These are phyloP conservation scores for Neofusicoccum sp. DNA, from an alignment of 2,329 filamentous ascomycete species.

Conservation along the genomic window DNA sequence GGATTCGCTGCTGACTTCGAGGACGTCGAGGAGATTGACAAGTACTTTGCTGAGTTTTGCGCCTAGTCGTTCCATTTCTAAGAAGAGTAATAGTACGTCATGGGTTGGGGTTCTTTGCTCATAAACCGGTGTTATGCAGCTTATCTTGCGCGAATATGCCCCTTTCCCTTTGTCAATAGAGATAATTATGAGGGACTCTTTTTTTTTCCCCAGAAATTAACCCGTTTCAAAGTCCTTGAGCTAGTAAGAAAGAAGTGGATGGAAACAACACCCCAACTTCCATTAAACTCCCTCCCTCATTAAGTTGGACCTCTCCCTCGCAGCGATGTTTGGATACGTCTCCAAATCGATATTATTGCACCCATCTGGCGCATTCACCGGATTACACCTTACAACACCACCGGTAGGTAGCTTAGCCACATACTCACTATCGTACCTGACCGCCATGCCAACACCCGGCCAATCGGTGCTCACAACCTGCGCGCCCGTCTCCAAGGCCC, in stretches of 20 bases:
- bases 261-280: no score
- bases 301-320: neutral
- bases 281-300: neutral
- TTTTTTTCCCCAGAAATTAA: no score
- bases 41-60: neutral
- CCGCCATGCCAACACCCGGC: conserved; percentile 47
- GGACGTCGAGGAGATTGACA: neutral
- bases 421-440: conserved; percentile 50
- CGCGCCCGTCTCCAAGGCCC: conserved; percentile 47
- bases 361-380: conserved; percentile 35
- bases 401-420: conserved; percentile 34
- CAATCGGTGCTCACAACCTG: conserved; percentile 53
- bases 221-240: no score
- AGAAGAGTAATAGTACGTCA: no score
- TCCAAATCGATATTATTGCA: conserved; percentile 23
- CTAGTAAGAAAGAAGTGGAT: no score
- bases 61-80: neutral
- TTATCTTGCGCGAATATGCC: no score
- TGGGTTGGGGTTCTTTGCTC: no score
- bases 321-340: neutral
- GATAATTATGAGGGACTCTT: no score
- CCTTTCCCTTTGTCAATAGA: no score
- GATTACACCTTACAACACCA: conserved; percentile 38
- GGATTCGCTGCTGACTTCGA: neutral
- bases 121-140: no score